Base-by-base conservation (phyloP, 257 asterid genomes). In the Nyctanthes arbortristis region DNA sequence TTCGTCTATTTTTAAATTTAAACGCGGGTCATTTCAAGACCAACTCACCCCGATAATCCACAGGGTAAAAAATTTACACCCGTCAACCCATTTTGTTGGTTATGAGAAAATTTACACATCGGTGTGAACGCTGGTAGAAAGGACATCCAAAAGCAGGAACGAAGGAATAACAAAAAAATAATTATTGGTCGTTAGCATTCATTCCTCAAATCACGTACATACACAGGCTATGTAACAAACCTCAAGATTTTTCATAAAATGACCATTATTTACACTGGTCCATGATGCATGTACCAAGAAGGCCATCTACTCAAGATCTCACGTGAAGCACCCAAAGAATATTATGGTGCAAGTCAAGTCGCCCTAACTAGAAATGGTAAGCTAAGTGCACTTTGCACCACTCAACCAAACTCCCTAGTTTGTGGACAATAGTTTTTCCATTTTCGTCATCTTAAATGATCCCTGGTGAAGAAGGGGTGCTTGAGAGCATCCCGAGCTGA, bases 401-500 rank as follows among this genome's bases (percentile, higher is more conserved):
- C 30, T 2, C 59, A 52, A n/a, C n/a, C n/a, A 24, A 20, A 52
- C 30, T 22, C 30, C 22, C 14, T 22, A 13, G 4, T 9, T 3
- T 10, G 4, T 4, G 10, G 22, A 47, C 56, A n/a, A n/a, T n/a
- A 49, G 28, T 7, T 49, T 49, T 11, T 52, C 31, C 4, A 1
- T 25, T 35, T 14, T 33, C 35, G 66, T 2, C 56, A 65, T 43
- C 77, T 61, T 0, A 73, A 47, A 63, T 33, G 66, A 54, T 83
- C 88, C 67, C 80, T 66, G 34, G 79, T 60, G 27, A 83, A 83
- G 57, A 83, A 80, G 0, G 85, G 85, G 63, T 83, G 85, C 68
- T 78, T 75, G 24, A 80, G 65, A 8, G 88, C 88, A 43, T 78
- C 80, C 1, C 71, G 67, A 10, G 85, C 85, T 1, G 80, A 66